phyloP scores from a whole-genome alignment of 306 rosid species.

The Castanea mollissima region DNA sequence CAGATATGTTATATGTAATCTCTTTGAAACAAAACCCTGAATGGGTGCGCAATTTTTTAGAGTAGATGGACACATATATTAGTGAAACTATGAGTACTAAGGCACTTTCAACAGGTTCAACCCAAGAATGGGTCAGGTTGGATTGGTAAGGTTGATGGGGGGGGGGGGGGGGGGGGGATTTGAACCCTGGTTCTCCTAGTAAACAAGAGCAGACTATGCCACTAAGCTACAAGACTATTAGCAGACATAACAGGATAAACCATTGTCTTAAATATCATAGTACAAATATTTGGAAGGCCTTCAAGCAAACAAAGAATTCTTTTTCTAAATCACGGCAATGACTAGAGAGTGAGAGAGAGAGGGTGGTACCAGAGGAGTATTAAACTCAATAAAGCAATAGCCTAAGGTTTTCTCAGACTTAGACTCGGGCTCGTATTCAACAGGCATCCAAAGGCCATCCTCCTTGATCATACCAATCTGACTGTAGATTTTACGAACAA shows the following conservation, averaged over 20 bases:
- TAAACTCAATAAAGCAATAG: conserved; percentile 74
- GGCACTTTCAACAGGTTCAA: no score
- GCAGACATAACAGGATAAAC: not conserved
- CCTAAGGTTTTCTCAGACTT: conserved; percentile 59
- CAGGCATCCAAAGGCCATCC: conserved; percentile 83
- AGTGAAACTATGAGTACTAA: no score
- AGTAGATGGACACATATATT: no score
- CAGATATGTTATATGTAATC: not conserved
- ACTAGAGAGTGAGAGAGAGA: not conserved
- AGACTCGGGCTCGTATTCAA: conserved; percentile 30
- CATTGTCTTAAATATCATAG: not conserved
- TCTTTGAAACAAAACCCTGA: not conserved
- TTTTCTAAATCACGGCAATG: not conserved
- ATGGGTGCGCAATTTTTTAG: no score
- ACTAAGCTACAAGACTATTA: no score
- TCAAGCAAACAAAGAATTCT: not conserved
- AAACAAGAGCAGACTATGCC: no score
- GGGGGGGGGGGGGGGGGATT: no score
- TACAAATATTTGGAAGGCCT: not conserved
- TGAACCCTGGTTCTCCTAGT: no score
- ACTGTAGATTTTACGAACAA: conserved; percentile 62
- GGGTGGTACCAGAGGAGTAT: conserved; percentile 61
- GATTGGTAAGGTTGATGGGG: no score
- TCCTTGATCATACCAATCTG: conserved; percentile 75
- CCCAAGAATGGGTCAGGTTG: no score